These are phyloP conservation scores for Daldinia loculata DNA, from an alignment of 495 filamentous ascomycete species.

Conservation along the genomic window DNA sequence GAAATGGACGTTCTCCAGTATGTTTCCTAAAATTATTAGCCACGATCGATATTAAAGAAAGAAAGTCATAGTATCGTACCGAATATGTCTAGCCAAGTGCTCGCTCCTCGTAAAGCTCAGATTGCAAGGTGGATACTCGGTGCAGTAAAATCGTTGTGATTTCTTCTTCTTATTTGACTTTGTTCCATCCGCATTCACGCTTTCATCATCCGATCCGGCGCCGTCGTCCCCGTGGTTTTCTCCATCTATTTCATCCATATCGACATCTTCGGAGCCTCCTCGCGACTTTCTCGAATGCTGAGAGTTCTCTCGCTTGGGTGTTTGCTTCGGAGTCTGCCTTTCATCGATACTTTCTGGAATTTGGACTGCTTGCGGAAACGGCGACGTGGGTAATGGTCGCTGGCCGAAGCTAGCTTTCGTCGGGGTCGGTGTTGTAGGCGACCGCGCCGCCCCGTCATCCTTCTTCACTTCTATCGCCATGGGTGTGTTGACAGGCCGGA, in stretches of 20 bases:
- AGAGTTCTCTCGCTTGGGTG: conserved; percentile 61
- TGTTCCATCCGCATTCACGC: conserved; percentile 69
- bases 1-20: conserved; percentile 95
- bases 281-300: conserved; percentile 69
- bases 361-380: conserved; percentile 62
- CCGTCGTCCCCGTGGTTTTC: conserved; percentile 61
- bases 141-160: conserved; percentile 95
- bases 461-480: conserved; percentile 59
- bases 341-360: conserved; percentile 55
- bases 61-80: conserved; percentile 57
- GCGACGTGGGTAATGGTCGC: conserved; percentile 66
- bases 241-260: conserved; percentile 78
- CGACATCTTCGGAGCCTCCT: conserved; percentile 73
- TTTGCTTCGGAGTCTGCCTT: conserved; percentile 43
- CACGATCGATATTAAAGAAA: not conserved
- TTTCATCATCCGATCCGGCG: conserved; percentile 81
- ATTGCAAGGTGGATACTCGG: conserved; percentile 94
- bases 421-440: conserved; percentile 72
- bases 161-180: conserved; percentile 90
- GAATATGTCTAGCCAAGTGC: conserved; percentile 92
- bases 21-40: conserved; percentile 76
- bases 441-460: conserved; percentile 63
- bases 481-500: conserved; percentile 80
- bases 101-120: conserved; percentile 97
- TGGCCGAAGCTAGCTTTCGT: conserved; percentile 70